These are phyloP conservation scores for Boletellus sp. DNA, from an alignment of 768 basidiomycete genomes.

Conservation along the genomic window DNA sequence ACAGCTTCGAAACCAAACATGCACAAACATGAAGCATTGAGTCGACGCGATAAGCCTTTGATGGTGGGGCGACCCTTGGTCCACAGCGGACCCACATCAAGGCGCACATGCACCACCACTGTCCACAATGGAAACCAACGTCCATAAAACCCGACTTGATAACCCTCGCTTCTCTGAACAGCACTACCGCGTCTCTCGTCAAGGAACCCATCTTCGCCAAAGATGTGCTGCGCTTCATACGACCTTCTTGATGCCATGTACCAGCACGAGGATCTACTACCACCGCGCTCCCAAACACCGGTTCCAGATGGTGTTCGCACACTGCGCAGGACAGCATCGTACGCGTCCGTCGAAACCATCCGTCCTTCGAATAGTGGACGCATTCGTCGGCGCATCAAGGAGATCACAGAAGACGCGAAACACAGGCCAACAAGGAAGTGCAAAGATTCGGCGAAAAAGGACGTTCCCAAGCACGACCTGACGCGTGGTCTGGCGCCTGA, in stretches of 20 bases:
- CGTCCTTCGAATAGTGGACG: conserved; percentile 3
- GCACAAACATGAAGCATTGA: conserved; percentile 8
- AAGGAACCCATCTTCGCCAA: background rate
- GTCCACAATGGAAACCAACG: background rate
- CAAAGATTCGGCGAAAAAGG: background rate
- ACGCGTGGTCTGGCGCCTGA: background rate
- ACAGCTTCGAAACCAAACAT: background rate
- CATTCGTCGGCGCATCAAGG: conserved; percentile 13
- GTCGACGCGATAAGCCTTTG: no score
- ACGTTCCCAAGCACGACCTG: background rate
- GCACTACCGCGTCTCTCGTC: background rate
- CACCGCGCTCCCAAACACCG: conserved; percentile 1
- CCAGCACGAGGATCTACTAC: background rate
- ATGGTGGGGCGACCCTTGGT: no score
- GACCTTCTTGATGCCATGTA: background rate
- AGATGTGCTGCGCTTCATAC: background rate
- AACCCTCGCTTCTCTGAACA: no score
- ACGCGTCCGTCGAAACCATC: conserved; percentile 16
- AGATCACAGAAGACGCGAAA: conserved; percentile 9
- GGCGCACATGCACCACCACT: background rate
- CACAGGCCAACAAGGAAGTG: conserved; percentile 3
- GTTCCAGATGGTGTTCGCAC: conserved; percentile 1
- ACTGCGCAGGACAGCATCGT: conserved; percentile 18
- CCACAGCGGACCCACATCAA: background rate
- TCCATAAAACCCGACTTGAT: background rate